Conservation (phyloP, 2,329 filamentous ascomycete species). For the Zymoseptoria brevis region DNA sequence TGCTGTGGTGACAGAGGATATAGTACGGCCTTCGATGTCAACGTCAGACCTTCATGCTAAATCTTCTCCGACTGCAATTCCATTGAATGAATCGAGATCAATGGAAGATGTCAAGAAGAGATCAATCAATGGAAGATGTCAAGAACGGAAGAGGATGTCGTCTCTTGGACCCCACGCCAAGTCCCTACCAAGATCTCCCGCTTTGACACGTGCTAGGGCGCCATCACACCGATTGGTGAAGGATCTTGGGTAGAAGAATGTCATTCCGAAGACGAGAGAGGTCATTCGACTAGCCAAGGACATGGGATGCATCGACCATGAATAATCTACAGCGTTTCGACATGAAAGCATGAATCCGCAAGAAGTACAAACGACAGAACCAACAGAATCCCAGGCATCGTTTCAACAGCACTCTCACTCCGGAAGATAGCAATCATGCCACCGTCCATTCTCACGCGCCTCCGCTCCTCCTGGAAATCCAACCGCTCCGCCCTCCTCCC, state of each 20-base stretch:
- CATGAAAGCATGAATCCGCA: not conserved
- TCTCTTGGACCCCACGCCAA: not conserved
- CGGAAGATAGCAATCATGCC: not conserved
- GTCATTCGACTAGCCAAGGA: not conserved
- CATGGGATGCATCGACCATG: not conserved
- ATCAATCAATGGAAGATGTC: too few relatives aligned
- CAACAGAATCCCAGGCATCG: not conserved
- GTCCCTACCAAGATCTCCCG: not conserved
- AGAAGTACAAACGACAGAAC: not conserved
- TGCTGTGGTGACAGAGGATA: too few relatives aligned
- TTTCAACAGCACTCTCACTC: not conserved
- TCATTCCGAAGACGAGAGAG: not conserved
- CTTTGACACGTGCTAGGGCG: not conserved
- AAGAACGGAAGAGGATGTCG: not conserved
- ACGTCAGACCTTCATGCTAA: too few relatives aligned
- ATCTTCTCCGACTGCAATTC: too few relatives aligned
- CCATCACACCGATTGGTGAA: not conserved
- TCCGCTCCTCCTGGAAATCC: not conserved
- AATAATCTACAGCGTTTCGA: not conserved
- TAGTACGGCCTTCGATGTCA: too few relatives aligned
- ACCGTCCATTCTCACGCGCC: not conserved
- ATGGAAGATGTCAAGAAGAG: too few relatives aligned
- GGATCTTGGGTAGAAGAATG: not conserved
- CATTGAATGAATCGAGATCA: too few relatives aligned
- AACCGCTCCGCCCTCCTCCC: slow-evolving; percentile 8